Conservation (phyloP, 805 yeast genomes). For the Zygosaccharomyces bisporus region DNA sequence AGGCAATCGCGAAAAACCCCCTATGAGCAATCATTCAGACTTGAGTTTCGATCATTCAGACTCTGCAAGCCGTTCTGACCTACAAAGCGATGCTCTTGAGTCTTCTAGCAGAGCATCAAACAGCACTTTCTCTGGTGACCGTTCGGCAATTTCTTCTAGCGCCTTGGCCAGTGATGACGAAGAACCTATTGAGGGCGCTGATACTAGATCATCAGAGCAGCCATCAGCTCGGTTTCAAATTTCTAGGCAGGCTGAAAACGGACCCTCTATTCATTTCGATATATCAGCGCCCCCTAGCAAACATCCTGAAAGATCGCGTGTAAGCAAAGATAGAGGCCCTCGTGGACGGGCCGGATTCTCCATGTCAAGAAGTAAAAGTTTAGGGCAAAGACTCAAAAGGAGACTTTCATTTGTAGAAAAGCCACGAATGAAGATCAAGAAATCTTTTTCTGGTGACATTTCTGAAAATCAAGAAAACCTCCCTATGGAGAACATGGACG, state of each 20-base stretch:
- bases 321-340: neutral
- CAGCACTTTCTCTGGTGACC: conserved; percentile 10
- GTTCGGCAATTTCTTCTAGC: conserved; percentile 6
- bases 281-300: conserved; percentile 26
- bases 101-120: neutral
- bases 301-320: conserved; percentile 6
- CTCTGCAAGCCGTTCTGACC: neutral
- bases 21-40: neutral
- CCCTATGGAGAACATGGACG: conserved; percentile 17
- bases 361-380: conserved; percentile 21
- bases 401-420: conserved; percentile 22
- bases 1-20: neutral
- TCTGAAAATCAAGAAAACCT: conserved; percentile 4
- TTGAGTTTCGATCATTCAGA: neutral
- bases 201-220: neutral
- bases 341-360: neutral
- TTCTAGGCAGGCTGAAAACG: neutral
- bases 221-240: neutral
- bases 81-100: neutral
- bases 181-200: neutral
- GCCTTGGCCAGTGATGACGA: conserved; percentile 12
- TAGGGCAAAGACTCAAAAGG: conserved; percentile 20
- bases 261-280: conserved; percentile 32
- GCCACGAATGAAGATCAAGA: conserved; percentile 1
- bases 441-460: neutral